Conservation (phyloP, 176 grass and related monocot species). For the Rhynchospora tenuis region DNA sequence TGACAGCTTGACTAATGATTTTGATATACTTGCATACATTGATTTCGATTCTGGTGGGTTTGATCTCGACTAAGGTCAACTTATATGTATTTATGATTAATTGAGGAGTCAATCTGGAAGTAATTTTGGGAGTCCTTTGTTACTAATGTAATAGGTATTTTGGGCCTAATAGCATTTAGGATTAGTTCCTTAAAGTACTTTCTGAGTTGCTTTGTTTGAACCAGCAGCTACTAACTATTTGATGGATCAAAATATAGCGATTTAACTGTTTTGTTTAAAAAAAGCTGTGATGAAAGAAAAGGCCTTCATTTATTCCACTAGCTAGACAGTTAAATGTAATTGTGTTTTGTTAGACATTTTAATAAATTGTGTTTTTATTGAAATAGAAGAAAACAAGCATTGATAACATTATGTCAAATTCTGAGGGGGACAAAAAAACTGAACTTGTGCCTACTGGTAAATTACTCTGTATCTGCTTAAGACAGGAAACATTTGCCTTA, state of each 20-base stretch:
- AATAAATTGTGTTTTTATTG: neutral
- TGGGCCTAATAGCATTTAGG: neutral
- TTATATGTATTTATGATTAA: neutral
- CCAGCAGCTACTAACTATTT: neutral
- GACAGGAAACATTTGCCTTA: neutral
- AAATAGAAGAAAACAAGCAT: neutral
- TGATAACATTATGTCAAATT: neutral
- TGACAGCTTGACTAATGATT: neutral
- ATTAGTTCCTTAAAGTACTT: neutral
- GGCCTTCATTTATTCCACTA: neutral
- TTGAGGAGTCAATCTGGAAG: neutral
- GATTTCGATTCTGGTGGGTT: conserved; percentile 13
- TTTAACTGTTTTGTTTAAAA: neutral
- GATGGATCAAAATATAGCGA: neutral
- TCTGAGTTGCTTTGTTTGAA: neutral
- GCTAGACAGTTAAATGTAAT: neutral
- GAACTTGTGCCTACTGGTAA: neutral
- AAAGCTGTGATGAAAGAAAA: neutral
- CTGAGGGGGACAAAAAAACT: neutral
- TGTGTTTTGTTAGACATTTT: neutral
- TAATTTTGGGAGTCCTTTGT: neutral
- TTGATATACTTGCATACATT: conserved; percentile 39
- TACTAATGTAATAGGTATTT: neutral
- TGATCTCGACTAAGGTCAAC: neutral
- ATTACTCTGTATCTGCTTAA: neutral